Evolutionary conservation across 2,329 filamentous ascomycete species (phyloP).

Genomic region (Karstenula rhodostoma): DNA sequence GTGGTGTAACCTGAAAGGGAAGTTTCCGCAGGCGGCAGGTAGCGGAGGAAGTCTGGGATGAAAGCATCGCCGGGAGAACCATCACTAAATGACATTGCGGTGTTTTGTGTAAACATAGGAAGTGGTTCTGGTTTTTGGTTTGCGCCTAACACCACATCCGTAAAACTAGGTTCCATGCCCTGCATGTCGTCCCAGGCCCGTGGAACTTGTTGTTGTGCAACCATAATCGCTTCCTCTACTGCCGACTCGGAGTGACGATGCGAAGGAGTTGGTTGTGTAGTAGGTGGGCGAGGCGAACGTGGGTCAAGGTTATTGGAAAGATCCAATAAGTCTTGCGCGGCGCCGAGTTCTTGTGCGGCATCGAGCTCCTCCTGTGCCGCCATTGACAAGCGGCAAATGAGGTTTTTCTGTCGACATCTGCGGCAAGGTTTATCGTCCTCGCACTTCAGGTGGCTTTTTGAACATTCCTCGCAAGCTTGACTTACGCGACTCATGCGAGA

Average conservation of each 20-base stretch:
- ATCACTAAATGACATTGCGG: slow-evolving; percentile 13
- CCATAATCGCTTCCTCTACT: not conserved
- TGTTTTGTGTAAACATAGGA: slow-evolving; percentile 2
- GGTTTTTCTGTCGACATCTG: slow-evolving; percentile 59
- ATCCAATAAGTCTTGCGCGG: slow-evolving; percentile 42
- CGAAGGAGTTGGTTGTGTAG: not conserved
- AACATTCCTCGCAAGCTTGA: slow-evolving; percentile 62
- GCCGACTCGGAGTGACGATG: not conserved
- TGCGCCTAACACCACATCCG: not conserved
- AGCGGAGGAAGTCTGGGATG: slow-evolving; percentile 40
- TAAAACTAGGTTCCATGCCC: not conserved
- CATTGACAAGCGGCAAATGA: slow-evolving; percentile 48
- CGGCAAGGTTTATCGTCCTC: slow-evolving; percentile 64
- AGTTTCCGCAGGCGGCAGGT: slow-evolving; percentile 39
- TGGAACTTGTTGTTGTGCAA: not conserved
- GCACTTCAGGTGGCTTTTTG: slow-evolving; percentile 61
- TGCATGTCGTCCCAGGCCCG: not conserved
- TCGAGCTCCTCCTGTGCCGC: slow-evolving; percentile 25
- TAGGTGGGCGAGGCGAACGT: not conserved
- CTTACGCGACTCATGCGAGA: slow-evolving; percentile 38
- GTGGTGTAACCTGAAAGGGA: slow-evolving; percentile 51
- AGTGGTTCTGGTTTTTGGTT: slow-evolving; percentile 3
- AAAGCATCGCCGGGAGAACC: slow-evolving; percentile 29
- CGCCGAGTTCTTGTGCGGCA: slow-evolving; percentile 28
- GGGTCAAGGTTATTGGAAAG: slow-evolving; percentile 37